Evolutionary conservation across 2,329 filamentous ascomycete species (phyloP).

Genomic region (Colletotrichum spaethianum): DNA sequence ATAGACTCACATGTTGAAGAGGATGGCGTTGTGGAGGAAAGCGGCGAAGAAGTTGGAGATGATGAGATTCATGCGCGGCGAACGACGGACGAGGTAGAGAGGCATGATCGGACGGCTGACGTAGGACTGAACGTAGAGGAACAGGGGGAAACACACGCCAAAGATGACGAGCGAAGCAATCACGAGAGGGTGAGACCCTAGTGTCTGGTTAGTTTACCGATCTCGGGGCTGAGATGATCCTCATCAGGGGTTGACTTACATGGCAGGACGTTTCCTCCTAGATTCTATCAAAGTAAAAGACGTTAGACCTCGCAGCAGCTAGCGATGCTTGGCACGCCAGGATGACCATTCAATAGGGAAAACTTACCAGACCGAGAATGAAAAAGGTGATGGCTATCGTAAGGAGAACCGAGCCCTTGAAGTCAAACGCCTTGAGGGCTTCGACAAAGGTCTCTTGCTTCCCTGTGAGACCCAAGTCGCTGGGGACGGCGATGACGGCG

Average conservation of each 20-base stretch:
- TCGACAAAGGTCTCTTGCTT: slow-evolving; percentile 60
- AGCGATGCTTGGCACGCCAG: background rate
- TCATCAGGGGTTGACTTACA: slow-evolving; percentile 57
- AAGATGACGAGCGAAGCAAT: slow-evolving; percentile 66
- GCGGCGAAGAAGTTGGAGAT: slow-evolving; percentile 68
- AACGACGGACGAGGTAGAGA: slow-evolving; percentile 62
- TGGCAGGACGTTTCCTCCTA: slow-evolving; percentile 75
- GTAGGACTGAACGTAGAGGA: slow-evolving; percentile 66
- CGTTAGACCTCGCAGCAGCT: slow-evolving; percentile 11
- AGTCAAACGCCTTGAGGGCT: slow-evolving; percentile 71
- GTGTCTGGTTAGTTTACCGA: slow-evolving; percentile 25
- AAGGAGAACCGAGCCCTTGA: slow-evolving; percentile 67
- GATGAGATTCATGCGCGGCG: slow-evolving; percentile 71
- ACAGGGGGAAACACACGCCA: slow-evolving; percentile 62
- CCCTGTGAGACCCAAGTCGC: slow-evolving; percentile 64
- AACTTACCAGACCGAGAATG: slow-evolving; percentile 70
- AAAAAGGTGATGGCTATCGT: slow-evolving; percentile 68
- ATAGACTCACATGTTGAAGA: slow-evolving; percentile 69
- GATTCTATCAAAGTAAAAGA: slow-evolving; percentile 56
- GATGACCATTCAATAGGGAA: too few species aligned
- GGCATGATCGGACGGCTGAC: slow-evolving; percentile 73
- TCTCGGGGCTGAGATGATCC: background rate
- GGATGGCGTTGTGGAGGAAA: slow-evolving; percentile 67
- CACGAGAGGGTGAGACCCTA: slow-evolving; percentile 72
- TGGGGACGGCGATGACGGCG: slow-evolving; percentile 64